Evolutionary conservation across 1,284 basidiomycete genomes (phyloP).

Genomic region (Ceratobasidium sp.): DNA sequence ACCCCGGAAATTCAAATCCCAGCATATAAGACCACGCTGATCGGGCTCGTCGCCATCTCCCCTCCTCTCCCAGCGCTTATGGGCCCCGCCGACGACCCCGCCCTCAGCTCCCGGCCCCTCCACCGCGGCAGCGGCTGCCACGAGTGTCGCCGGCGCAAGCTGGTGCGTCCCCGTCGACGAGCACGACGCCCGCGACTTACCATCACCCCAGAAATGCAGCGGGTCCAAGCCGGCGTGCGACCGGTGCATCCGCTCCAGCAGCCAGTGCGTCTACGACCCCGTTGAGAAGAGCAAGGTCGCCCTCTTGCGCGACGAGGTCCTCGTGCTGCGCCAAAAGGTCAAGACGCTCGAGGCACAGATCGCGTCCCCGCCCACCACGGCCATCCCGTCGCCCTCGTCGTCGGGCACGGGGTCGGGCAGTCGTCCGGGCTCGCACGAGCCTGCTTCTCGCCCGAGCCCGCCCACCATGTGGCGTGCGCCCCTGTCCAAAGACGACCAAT

Average conservation of each 20-base stretch:
- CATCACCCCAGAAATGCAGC: slow-evolving; percentile 21
- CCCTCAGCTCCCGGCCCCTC: slow-evolving; percentile 7
- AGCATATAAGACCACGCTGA: background rate
- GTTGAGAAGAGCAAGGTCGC: slow-evolving; percentile 43
- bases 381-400: background rate
- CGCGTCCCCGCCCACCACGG: background rate
- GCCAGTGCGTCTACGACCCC: slow-evolving; percentile 30
- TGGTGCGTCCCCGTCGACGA: slow-evolving; percentile 4
- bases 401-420: background rate
- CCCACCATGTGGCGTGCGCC: slow-evolving; percentile 16
- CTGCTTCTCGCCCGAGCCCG: background rate
- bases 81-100: slow-evolving; percentile 9
- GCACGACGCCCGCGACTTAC: background rate
- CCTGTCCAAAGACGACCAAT: slow-evolving; percentile 16
- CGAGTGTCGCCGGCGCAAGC: slow-evolving; percentile 34
- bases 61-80: slow-evolving; percentile 3
- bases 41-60: background rate
- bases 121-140: slow-evolving; percentile 39
- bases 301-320: slow-evolving; percentile 32
- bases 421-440: slow-evolving; percentile 11
- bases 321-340: slow-evolving; percentile 38
- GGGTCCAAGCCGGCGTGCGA: slow-evolving; percentile 40
- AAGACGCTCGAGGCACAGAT: slow-evolving; percentile 9
- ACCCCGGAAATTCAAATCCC: background rate
- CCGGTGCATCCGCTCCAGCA: slow-evolving; percentile 19